These are phyloP conservation scores for Thinopyrum obtusiflorum DNA, from an alignment of 202 grass and related monocot genomes.

Conservation along the genomic window DNA sequence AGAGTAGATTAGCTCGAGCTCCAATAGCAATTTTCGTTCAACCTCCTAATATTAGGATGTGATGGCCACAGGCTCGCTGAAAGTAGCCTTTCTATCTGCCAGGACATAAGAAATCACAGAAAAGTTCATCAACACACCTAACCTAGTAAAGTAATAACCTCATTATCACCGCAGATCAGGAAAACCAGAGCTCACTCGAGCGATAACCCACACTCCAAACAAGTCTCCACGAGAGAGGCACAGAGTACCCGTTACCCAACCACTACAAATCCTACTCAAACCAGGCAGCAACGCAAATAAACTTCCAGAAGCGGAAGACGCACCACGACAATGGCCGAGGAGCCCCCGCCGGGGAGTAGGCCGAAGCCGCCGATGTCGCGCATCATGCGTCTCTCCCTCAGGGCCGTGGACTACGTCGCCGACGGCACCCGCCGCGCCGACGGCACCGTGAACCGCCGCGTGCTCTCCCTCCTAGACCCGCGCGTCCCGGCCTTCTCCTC, in stretches of 20 bases:
- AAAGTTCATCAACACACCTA: too few relatives aligned
- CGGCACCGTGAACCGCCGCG: conserved; percentile 69
- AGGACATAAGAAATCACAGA: too few relatives aligned
- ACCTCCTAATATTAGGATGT: too few relatives aligned
- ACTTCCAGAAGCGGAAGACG: neutral
- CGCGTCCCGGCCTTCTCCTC: conserved; percentile 39
- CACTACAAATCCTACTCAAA: neutral
- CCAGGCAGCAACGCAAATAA: neutral
- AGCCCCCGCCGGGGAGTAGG: neutral
- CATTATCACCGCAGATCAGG: neutral
- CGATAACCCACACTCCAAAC: neutral
- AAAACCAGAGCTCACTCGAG: neutral
- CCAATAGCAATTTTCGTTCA: too few relatives aligned
- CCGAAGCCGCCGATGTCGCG: conserved; percentile 55
- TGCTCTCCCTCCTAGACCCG: conserved; percentile 49
- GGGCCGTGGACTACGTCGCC: conserved; percentile 19
- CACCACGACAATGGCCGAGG: neutral
- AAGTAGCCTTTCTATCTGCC: too few relatives aligned
- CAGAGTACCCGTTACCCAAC: neutral
- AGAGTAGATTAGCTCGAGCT: too few relatives aligned
- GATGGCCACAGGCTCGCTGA: too few relatives aligned
- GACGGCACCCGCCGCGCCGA: conserved; percentile 56
- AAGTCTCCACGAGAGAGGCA: neutral
- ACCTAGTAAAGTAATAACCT: too few relatives aligned
- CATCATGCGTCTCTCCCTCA: conserved; percentile 41